These are phyloP conservation scores for Diaporthe eres DNA, from an alignment of 2,329 filamentous ascomycete genomes.

Conservation along the genomic window DNA sequence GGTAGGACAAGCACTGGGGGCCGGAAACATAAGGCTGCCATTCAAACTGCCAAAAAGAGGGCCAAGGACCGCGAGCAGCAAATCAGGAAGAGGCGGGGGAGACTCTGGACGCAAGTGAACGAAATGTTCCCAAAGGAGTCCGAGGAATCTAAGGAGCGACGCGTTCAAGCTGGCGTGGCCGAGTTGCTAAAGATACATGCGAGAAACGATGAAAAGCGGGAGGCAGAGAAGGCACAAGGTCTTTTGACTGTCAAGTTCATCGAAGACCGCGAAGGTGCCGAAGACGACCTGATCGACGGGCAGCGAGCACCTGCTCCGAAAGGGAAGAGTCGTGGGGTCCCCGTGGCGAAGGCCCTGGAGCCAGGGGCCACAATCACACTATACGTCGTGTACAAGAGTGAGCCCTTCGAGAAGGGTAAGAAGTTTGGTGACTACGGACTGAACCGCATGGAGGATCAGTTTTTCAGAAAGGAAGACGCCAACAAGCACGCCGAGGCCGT, in stretches of 20 bases:
- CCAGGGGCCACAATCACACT: constrained; percentile 8
- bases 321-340: constrained; percentile 1
- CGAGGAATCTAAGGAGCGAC: not conserved
- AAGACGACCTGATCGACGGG: not conserved
- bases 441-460: constrained; percentile 24
- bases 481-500: constrained; percentile 37
- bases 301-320: not conserved
- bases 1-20: not conserved
- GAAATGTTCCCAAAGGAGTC: constrained; percentile 18
- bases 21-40: not conserved
- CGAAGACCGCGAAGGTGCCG: not conserved
- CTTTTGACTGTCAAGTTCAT: constrained; percentile 15
- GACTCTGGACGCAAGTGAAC: not conserved
- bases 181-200: not conserved
- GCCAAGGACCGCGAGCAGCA: not conserved
- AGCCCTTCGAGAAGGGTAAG: not conserved
- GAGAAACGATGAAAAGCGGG: constrained; percentile 4
- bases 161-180: not conserved
- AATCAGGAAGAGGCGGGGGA: not conserved
- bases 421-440: not conserved
- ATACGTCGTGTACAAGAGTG: constrained; percentile 33
- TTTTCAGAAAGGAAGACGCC: constrained; percentile 21
- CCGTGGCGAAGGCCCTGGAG: constrained; percentile 29
- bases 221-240: not conserved
- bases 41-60: not conserved